Conservation (phyloP, 164 flowering plant species). For the Annona squamosa region DNA sequence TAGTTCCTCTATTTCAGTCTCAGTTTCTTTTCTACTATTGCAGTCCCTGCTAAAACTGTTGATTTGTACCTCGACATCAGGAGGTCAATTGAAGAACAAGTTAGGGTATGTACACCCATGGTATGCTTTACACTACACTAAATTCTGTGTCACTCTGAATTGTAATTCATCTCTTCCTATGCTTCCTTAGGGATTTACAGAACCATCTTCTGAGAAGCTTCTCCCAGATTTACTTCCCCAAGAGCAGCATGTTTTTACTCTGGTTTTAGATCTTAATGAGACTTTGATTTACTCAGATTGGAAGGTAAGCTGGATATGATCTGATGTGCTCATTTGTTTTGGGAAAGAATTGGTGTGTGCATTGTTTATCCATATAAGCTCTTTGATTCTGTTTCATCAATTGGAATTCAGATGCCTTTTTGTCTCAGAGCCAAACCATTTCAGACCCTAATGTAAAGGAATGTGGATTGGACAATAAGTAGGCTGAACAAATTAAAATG, state of each 20-base stretch:
- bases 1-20: neutral
- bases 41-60: constrained; percentile 72
- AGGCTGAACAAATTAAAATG: too few species aligned
- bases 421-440: too few species aligned
- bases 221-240: constrained; percentile 89
- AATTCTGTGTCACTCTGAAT: neutral
- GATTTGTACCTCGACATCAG: constrained; percentile 69
- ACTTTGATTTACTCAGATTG: constrained; percentile 81
- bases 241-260: constrained; percentile 79
- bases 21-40: constrained; percentile 8
- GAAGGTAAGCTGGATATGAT: constrained; percentile 46
- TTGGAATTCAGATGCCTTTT: too few species aligned
- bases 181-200: constrained; percentile 61
- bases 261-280: constrained; percentile 89
- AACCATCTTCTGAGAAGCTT: constrained; percentile 88
- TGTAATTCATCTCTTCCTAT: neutral
- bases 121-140: neutral
- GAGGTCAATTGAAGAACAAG: constrained; percentile 64
- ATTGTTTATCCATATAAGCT: too few species aligned
- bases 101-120: constrained; percentile 40
- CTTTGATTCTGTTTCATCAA: too few species aligned
- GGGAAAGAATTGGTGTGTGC: too few species aligned
- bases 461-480: too few species aligned
- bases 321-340: neutral
- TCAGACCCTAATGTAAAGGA: too few species aligned